A percentile compares a stretch with the other conserved stretches of the same genome.
phyloP scores from a whole-genome alignment of 202 grass and related monocot genomes.

The Dendrocalamus latiflorus region DNA sequence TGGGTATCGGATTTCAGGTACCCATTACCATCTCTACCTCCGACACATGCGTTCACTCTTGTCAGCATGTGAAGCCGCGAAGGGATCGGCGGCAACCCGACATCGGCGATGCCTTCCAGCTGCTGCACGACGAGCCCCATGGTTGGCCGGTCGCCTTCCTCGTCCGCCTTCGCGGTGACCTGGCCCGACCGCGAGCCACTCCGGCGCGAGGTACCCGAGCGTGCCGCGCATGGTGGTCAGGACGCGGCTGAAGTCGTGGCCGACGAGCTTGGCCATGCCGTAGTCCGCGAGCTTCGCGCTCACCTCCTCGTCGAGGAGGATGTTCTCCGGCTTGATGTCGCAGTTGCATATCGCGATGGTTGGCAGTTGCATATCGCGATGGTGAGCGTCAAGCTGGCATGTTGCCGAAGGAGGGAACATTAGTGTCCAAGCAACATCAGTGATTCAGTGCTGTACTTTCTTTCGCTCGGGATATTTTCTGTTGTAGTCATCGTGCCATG shows the following conservation, averaged over 20 bases:
- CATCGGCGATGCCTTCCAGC: conserved; percentile 45
- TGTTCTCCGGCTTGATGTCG: conserved; percentile 86
- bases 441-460: too few species aligned
- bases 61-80: conserved; percentile 38
- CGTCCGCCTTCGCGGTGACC: conserved; percentile 62
- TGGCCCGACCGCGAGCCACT: conserved; percentile 59
- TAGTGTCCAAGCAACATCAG: background rate
- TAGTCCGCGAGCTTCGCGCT: conserved; percentile 66
- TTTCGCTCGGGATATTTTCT: background rate
- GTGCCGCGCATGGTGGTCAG: conserved; percentile 79
- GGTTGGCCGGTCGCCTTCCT: conserved; percentile 42
- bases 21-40: too few species aligned
- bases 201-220: conserved; percentile 72
- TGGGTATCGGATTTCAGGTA: too few species aligned
- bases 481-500: background rate
- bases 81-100: conserved; percentile 39
- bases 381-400: too few species aligned
- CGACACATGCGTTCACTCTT: background rate
- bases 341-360: too few species aligned
- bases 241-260: conserved; percentile 60
- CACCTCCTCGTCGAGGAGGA: conserved; percentile 46
- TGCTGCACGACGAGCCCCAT: conserved; percentile 52
- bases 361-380: too few species aligned
- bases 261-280: conserved; percentile 84
- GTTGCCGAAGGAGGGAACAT: background rate